Percentiles rank a stretch among this genome's conserved stretches.
phyloP scores from a whole-genome alignment of 352 stramenopile genomes.

The Thalassiosira allenii region DNA sequence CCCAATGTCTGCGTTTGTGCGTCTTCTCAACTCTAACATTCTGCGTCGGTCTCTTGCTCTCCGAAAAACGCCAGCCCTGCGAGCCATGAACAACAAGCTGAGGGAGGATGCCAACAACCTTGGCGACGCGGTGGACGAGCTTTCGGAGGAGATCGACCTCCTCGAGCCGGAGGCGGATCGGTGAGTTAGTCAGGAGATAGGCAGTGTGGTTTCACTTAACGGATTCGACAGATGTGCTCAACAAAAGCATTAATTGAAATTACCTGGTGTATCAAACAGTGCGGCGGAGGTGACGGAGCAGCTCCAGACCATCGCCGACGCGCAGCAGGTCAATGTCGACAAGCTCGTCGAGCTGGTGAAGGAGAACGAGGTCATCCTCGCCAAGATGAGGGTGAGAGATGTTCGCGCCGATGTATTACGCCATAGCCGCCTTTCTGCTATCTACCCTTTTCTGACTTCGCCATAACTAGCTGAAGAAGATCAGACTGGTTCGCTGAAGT shows the following conservation, averaged over 20 bases:
- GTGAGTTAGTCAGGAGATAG: conserved; percentile 25
- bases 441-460: no score
- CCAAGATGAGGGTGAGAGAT: conserved; percentile 55
- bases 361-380: conserved; percentile 52
- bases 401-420: no score
- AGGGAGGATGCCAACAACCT: conserved; percentile 43
- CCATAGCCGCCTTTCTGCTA: no score
- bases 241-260: not conserved
- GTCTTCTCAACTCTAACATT: not conserved
- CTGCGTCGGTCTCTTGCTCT: not conserved
- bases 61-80: conserved; percentile 13
- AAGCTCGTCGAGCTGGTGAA: conserved; percentile 62
- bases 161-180: conserved; percentile 49
- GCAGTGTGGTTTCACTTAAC: not conserved
- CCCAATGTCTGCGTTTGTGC: not conserved
- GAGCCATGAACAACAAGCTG: conserved; percentile 56
- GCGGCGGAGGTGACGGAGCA: conserved; percentile 43
- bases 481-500: no score
- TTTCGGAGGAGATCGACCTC: conserved; percentile 36
- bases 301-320: conserved; percentile 31
- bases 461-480: no score
- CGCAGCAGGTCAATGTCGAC: conserved; percentile 53
- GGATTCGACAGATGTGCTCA: not conserved
- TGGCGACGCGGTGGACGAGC: conserved; percentile 31
- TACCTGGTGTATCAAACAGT: not conserved